Base-by-base conservation (phyloP, 768 basidiomycete species). In the Boletus subparvulus region DNA sequence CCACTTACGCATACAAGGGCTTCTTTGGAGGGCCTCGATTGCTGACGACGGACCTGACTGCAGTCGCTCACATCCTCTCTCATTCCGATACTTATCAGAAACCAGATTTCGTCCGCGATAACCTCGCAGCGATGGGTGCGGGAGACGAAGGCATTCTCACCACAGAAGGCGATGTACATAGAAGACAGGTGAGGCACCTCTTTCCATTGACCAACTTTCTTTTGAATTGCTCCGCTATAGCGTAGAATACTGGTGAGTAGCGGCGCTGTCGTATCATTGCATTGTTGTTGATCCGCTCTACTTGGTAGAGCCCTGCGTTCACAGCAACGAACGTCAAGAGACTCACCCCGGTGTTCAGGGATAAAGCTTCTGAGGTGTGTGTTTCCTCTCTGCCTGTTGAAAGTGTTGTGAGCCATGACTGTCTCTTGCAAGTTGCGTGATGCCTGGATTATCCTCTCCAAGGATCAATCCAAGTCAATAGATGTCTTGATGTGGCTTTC, bases 401-500 rank as follows among this genome's bases (percentile, higher is more conserved):
- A 28, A 45, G 19, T 21, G 35, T 16, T 41, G 17, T 37, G 9
- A 41, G 19, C 7, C 26, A 50, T 32, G 42, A 49, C 37, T 33
- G 9, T 47, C 39, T 33, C 33, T 19, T 35, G 17, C 42, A 48
- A 84, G 83, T 67, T 85, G 33, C 78, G 78, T 16, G 79, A 83
- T 60, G 72, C 76, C 26, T 82, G 72, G 74, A 60, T 64, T 8
- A 61, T 59, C 52, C 66, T 63, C 36, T 55, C 64, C 26, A 32
- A 52, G 36, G 57, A 60, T 12, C 67, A 54, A 64, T 66, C 50
- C 53, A 53, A 50, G 46, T 50, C 70, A 8, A 74, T 90, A 33
- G 85, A 94, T 37, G 81, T 85, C 3, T 73, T 87, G 37, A 73
- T 77, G 4, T 90, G 85, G 82, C 73, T 92, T 3, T 83, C 82